These are phyloP conservation scores for Penicillium longicatenatum DNA, from an alignment of 495 filamentous ascomycete genomes.

Conservation along the genomic window DNA sequence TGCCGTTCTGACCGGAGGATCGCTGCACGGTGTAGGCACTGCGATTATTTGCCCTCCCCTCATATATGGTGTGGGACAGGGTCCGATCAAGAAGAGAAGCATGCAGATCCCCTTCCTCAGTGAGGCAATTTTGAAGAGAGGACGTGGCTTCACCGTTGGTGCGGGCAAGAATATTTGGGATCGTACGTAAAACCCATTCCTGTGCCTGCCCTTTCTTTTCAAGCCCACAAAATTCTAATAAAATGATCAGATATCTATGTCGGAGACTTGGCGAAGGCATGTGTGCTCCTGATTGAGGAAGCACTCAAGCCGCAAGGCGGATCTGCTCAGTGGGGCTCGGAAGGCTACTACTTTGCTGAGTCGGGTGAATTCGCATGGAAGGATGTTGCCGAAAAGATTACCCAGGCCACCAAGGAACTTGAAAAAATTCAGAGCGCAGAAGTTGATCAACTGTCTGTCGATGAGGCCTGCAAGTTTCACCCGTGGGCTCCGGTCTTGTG, in stretches of 20 bases:
- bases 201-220: not conserved
- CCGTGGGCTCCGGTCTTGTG: conserved; percentile 7
- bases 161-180: conserved; percentile 11
- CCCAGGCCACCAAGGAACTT: not conserved
- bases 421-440: conserved; percentile 2
- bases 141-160: conserved; percentile 11
- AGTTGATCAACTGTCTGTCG: conserved; percentile 6
- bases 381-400: not conserved
- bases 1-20: conserved; percentile 4
- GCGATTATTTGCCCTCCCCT: conserved; percentile 11
- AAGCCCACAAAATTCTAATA: not conserved
- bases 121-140: conserved; percentile 9
- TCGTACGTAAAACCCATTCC: not conserved
- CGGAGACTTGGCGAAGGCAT: conserved; percentile 4
- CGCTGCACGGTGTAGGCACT: not conserved
- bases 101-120: conserved; percentile 10
- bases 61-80: conserved; percentile 9
- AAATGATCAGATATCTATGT: not conserved
- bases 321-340: conserved; percentile 1
- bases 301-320: conserved; percentile 4
- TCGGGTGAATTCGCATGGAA: conserved; percentile 8
- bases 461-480: conserved; percentile 4
- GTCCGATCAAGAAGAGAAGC: conserved; percentile 10
- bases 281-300: conserved; percentile 1
- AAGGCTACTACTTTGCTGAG: conserved; percentile 8